phyloP scores from a whole-genome alignment of 108 stramenopile species.

The Stephanodiscus minutulus region DNA sequence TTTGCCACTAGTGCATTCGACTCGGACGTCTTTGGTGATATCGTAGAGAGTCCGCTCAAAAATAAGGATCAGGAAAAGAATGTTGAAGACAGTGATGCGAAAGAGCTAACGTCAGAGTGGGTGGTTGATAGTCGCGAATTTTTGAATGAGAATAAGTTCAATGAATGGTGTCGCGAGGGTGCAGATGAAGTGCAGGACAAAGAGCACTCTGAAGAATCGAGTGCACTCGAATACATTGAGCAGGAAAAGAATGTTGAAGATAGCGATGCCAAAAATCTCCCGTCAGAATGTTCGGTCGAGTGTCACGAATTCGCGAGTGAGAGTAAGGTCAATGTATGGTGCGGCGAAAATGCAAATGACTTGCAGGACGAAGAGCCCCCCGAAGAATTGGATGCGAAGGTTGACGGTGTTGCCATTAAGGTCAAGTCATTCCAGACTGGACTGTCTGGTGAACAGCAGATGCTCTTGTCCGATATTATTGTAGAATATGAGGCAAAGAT shows the following conservation, averaged over 20 bases:
- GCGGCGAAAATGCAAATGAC: not conserved
- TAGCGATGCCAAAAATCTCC: not conserved
- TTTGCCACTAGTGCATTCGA: not conserved
- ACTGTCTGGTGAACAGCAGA: not conserved
- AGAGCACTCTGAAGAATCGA: too few relatives aligned
- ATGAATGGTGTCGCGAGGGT: too few relatives aligned
- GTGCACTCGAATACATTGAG: not conserved
- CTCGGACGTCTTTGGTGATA: not conserved
- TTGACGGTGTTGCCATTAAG: not conserved
- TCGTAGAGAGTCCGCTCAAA: not conserved
- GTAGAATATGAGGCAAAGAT: conserved; percentile 5
- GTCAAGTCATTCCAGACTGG: not conserved
- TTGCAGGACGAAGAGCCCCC: not conserved
- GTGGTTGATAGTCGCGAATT: too few relatives aligned
- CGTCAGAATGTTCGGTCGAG: not conserved
- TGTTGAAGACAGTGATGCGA: not conserved
- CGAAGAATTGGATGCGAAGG: not conserved
- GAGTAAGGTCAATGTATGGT: not conserved
- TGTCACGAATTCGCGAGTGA: not conserved
- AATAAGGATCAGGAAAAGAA: not conserved
- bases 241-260: not conserved
- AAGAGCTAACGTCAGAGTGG: too few relatives aligned
- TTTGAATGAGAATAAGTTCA: too few relatives aligned
- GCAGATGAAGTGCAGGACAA: too few relatives aligned
- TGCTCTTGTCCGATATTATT: not conserved